phyloP scores from a whole-genome alignment of 2,329 filamentous ascomycete genomes.

The Botrytis paeoniae region DNA sequence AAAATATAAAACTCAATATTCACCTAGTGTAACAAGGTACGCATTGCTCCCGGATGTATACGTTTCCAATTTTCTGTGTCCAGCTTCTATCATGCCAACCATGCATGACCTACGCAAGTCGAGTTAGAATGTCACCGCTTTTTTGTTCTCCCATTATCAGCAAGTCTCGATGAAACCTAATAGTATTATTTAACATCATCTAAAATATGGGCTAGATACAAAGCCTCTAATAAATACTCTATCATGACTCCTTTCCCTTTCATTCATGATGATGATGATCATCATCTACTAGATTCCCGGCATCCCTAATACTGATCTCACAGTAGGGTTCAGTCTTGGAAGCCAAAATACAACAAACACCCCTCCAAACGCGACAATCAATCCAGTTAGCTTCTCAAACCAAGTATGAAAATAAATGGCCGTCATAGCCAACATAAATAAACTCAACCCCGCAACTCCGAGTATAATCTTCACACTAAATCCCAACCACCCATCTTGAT shows the following conservation, averaged over 20 bases:
- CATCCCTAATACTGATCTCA: conserved; percentile 47
- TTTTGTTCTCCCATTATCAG: background rate
- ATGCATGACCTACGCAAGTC: background rate
- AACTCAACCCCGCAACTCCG: conserved; percentile 65
- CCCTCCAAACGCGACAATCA: conserved; percentile 47
- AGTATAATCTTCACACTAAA: conserved; percentile 55
- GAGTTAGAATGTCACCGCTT: background rate
- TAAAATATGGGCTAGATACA: background rate
- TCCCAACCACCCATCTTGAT: conserved; percentile 39
- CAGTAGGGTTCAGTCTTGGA: conserved; percentile 43
- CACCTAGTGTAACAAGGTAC: background rate
- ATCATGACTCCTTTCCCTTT: background rate
- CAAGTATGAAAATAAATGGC: conserved; percentile 98
- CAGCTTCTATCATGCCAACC: background rate
- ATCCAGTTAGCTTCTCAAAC: conserved; percentile 75
- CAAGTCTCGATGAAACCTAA: background rate
- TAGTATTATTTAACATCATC: background rate
- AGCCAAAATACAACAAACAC: conserved; percentile 51
- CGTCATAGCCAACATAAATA: conserved; percentile 99
- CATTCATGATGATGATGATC: background rate
- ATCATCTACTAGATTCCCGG: conserved; percentile 35
- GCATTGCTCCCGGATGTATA: background rate
- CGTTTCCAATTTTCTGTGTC: background rate
- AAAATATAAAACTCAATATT: background rate
- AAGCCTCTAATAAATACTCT: background rate